These are phyloP conservation scores for Funneliformis mosseae DNA, from an alignment of 192 early-diverging fungal genomes.

Conservation along the genomic window DNA sequence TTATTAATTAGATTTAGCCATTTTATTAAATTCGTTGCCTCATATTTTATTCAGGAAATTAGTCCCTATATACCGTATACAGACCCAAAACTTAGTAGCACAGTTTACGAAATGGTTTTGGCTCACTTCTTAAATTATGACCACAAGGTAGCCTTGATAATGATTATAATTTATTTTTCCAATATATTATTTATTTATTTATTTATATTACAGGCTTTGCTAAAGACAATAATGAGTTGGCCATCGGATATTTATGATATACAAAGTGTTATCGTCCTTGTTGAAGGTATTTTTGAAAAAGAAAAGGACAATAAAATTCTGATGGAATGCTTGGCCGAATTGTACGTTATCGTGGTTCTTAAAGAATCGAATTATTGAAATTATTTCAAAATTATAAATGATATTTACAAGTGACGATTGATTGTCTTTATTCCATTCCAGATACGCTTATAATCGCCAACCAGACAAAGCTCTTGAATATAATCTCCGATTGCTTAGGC, in stretches of 20 bases:
- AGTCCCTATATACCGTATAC: conserved; percentile 75
- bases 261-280: conserved; percentile 70
- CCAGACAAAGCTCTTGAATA: conserved; percentile 81
- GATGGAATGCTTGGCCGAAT: conserved; percentile 71
- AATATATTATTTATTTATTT: not conserved
- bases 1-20: not conserved
- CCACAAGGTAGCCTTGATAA: conserved; percentile 49
- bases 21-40: not conserved
- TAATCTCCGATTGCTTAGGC: conserved; percentile 70
- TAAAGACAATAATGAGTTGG: conserved; percentile 74
- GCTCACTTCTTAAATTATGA: conserved; percentile 69
- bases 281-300: conserved; percentile 66
- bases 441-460: conserved; percentile 69
- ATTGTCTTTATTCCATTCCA: conserved; percentile 31
- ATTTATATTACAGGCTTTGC: conserved; percentile 41
- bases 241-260: conserved; percentile 78
- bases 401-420: not conserved
- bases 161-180: not conserved
- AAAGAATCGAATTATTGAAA: not conserved
- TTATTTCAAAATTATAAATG: conserved; percentile 1
- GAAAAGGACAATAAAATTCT: conserved; percentile 61
- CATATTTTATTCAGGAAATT: conserved; percentile 56
- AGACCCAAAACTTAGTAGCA: conserved; percentile 71
- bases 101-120: conserved; percentile 89
- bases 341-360: conserved; percentile 55